Evolutionary conservation across 352 stramenopile genomes (phyloP).

Genomic region (Globisporangium paddicum): DNA sequence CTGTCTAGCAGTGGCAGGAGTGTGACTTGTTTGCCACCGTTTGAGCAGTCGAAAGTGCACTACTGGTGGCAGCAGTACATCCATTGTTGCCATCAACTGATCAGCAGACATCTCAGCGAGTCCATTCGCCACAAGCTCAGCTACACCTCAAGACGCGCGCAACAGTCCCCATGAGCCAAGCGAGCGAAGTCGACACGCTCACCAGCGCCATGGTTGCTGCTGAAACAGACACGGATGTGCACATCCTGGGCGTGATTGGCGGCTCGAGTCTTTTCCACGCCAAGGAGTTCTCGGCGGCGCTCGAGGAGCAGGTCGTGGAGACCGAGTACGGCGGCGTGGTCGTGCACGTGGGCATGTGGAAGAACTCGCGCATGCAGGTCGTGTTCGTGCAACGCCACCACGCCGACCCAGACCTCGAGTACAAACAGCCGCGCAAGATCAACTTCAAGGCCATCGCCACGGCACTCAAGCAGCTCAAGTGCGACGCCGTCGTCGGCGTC

Average conservation of each 20-base stretch:
- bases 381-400: conserved; percentile 88
- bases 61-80: background rate
- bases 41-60: background rate
- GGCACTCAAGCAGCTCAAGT: conserved; percentile 54
- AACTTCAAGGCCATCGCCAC: conserved; percentile 80
- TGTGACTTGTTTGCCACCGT: background rate
- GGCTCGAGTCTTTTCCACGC: conserved; percentile 84
- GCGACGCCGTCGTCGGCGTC: conserved; percentile 71
- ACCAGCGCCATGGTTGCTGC: too few species aligned
- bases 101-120: background rate
- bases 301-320: conserved; percentile 51
- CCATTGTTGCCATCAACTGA: background rate
- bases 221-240: too few species aligned
- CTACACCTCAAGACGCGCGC: background rate
- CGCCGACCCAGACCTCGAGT: conserved; percentile 57
- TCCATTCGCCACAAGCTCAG: background rate
- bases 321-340: conserved; percentile 69
- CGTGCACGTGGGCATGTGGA: conserved; percentile 54
- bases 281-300: conserved; percentile 48
- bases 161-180: background rate
- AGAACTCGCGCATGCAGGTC: conserved; percentile 38
- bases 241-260: conserved; percentile 81
- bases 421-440: conserved; percentile 82
- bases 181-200: background rate
- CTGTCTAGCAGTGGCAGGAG: background rate